Evolutionary conservation across 352 stramenopile genomes (phyloP).

Genomic region (Pythium scleroteichum): DNA sequence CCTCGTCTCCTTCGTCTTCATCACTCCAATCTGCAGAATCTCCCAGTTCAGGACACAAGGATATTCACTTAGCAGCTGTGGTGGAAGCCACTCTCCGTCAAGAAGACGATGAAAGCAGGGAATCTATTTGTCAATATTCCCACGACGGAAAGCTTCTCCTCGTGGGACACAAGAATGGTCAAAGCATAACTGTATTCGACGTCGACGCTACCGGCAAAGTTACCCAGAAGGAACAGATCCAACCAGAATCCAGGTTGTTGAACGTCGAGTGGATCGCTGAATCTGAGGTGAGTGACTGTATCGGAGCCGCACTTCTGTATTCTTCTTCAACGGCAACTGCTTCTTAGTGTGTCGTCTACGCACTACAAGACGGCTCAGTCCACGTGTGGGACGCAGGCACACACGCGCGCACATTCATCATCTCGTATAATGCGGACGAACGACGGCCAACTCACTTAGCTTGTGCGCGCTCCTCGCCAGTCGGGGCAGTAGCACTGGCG

Average conservation of each 20-base stretch:
- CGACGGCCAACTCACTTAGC: constrained; percentile 12
- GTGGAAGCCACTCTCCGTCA: neutral
- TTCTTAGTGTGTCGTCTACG: constrained; percentile 20
- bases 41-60: neutral
- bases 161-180: neutral
- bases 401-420: constrained; percentile 18
- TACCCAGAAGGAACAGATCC: constrained; percentile 6
- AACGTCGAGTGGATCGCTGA: constrained; percentile 22
- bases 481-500: constrained; percentile 18
- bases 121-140: constrained; percentile 8
- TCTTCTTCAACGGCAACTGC: no score
- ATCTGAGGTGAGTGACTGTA: constrained; percentile 14
- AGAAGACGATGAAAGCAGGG: neutral
- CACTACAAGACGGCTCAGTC: constrained; percentile 25
- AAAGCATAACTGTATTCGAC: constrained; percentile 3
- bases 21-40: constrained; percentile 11
- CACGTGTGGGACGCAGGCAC: constrained; percentile 21
- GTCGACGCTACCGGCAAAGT: neutral
- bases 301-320: neutral
- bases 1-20: constrained; percentile 14
- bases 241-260: constrained; percentile 7
- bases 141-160: constrained; percentile 8
- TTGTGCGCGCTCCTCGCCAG: constrained; percentile 2
- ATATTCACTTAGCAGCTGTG: neutral
- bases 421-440: constrained; percentile 20